A percentile compares a stretch with the other conserved stretches of the same genome.
These are phyloP conservation scores for Hippophae gyantsensis DNA, from an alignment of 306 rosid species.

Conservation along the genomic window DNA sequence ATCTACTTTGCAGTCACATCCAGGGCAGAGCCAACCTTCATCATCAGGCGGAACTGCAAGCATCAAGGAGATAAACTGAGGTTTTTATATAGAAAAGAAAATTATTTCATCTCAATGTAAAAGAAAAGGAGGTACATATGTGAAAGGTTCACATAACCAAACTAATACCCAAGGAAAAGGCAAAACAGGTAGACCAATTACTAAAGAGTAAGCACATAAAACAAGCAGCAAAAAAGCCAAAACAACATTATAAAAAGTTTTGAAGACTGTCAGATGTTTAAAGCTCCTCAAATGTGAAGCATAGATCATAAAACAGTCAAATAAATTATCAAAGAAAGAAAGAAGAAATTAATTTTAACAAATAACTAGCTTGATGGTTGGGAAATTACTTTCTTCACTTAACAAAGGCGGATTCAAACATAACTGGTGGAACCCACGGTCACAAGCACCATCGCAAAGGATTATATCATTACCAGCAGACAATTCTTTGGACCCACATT, in stretches of 20 bases:
- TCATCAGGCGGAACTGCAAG: conserved; percentile 80
- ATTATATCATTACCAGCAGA: conserved; percentile 66
- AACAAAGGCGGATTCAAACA: conserved; percentile 80
- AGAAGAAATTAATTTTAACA: conserved; percentile 14
- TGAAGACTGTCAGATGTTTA: too few relatives aligned
- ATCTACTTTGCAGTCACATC: conserved; percentile 95
- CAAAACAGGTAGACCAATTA: too few relatives aligned
- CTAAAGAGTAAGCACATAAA: too few relatives aligned
- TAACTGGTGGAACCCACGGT: conserved; percentile 91
- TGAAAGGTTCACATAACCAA: too few relatives aligned
- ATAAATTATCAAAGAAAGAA: conserved; percentile 12
- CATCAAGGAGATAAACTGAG: neutral
- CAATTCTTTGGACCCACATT: conserved; percentile 71
- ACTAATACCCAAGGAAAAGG: too few relatives aligned
- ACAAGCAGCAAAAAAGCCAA: too few relatives aligned
- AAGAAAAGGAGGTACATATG: too few relatives aligned
- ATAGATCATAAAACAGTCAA: too few relatives aligned
- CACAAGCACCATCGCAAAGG: conserved; percentile 96
- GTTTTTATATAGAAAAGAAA: too few relatives aligned
- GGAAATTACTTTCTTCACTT: conserved; percentile 71
- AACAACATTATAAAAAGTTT: too few relatives aligned
- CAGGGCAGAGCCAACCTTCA: conserved; percentile 97
- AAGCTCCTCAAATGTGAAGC: too few relatives aligned
- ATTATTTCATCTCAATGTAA: too few relatives aligned
- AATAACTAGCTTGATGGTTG: conserved; percentile 14